Percentiles rank a stretch among this genome's conserved stretches.
Conservation (phyloP, 257 asterid species). For the Lavandula angustifolia region DNA sequence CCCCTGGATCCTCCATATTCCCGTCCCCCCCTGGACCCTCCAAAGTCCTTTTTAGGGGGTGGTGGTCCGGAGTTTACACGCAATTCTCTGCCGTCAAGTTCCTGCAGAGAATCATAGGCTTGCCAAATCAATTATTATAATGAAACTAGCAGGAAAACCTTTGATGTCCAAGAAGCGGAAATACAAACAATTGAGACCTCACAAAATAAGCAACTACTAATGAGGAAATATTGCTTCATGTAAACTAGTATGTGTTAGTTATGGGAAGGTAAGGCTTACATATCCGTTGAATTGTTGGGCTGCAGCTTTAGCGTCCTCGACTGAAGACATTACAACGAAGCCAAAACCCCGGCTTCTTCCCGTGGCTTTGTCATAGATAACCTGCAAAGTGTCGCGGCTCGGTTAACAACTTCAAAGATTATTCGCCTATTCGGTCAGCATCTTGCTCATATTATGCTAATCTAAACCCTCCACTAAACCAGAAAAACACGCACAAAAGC, state of each 20-base stretch:
- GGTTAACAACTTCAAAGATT: background rate
- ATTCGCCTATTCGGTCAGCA: too few species aligned
- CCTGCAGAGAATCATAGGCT: constrained; percentile 45
- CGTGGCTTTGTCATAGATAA: constrained; percentile 74
- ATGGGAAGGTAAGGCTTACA: constrained; percentile 48
- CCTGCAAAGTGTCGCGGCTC: constrained; percentile 51
- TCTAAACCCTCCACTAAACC: too few species aligned
- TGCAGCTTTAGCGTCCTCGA: constrained; percentile 71
- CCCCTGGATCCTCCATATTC: too few species aligned
- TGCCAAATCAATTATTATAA: constrained; percentile 8
- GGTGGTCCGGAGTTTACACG: constrained; percentile 93
- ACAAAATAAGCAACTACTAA: background rate
- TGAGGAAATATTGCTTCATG: background rate
- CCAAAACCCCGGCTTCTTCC: constrained; percentile 97
- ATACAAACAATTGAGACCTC: background rate
- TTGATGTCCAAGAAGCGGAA: background rate
- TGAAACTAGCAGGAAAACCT: background rate
- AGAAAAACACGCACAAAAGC: background rate
- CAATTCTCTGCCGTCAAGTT: constrained; percentile 69
- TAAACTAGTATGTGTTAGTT: background rate
- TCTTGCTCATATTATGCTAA: too few species aligned
- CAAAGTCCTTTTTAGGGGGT: constrained; percentile 49
- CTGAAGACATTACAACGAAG: constrained; percentile 80
- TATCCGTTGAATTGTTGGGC: constrained; percentile 78
- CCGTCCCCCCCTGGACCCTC: too few species aligned